These are phyloP conservation scores for Punica granatum DNA, from an alignment of 345 rosid species.

Conservation along the genomic window DNA sequence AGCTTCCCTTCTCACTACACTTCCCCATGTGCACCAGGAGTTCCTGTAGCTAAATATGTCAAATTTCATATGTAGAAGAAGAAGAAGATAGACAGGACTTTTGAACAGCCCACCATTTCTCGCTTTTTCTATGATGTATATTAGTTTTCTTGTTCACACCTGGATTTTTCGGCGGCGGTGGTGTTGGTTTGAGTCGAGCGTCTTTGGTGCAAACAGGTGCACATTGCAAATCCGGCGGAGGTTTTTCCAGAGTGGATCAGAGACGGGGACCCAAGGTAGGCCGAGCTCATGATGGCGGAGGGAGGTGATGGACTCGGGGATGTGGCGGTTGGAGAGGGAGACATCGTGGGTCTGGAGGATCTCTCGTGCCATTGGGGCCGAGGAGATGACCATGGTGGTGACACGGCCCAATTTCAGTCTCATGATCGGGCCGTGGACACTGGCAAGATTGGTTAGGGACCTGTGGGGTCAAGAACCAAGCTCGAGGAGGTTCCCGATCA, in stretches of 20 bases:
- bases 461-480: constrained; percentile 16
- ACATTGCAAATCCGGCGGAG: constrained; percentile 17
- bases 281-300: constrained; percentile 1
- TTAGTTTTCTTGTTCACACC: not conserved
- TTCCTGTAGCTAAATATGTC: constrained; percentile 4
- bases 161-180: constrained; percentile 12
- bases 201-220: constrained; percentile 13
- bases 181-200: constrained; percentile 15
- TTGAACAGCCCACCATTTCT: no score
- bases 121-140: no score
- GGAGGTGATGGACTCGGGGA: constrained; percentile 12
- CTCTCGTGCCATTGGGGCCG: constrained; percentile 12
- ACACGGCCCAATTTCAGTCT: constrained; percentile 14
- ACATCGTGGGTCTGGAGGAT: constrained; percentile 19
- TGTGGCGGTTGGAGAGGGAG: constrained; percentile 6
- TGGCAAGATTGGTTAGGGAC: constrained; percentile 16
- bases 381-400: constrained; percentile 20
- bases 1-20: not conserved
- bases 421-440: constrained; percentile 24
- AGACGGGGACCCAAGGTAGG: constrained; percentile 12
- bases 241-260: constrained; percentile 17
- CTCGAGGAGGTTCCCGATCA: constrained; percentile 19
- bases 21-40: constrained; percentile 17
- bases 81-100: no score
- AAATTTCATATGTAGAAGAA: not conserved